Evolutionary conservation across 1,139 yeast genomes (phyloP).

Genomic region (Yamadazyma kanchanaburiensis): DNA sequence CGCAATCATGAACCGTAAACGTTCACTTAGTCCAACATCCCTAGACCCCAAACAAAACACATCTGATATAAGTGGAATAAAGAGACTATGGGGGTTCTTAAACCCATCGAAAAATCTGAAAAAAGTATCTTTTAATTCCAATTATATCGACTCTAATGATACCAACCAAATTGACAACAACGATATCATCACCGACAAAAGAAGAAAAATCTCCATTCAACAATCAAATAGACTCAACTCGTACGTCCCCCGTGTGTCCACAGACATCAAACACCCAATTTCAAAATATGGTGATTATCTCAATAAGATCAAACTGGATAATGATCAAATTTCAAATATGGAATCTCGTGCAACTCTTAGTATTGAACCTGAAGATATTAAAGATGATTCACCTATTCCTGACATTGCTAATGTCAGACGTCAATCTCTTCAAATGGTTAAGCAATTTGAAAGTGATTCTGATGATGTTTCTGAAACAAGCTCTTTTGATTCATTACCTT

Average conservation of each 20-base stretch:
- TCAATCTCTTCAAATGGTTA: slow-evolving; percentile 17
- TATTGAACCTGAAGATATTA: slow-evolving; percentile 5
- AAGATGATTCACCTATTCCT: slow-evolving; percentile 18
- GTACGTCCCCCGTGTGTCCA: slow-evolving; percentile 22
- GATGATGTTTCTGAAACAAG: not conserved
- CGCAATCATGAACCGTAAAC: slow-evolving; percentile 7
- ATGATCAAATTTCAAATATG: slow-evolving; percentile 23
- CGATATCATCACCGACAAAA: slow-evolving; percentile 27
- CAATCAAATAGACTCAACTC: slow-evolving; percentile 16
- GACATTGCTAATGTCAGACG: slow-evolving; percentile 14
- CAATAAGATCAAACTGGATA: slow-evolving; percentile 20
- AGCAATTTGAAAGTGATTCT: slow-evolving; percentile 9
- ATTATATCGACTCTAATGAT: not conserved
- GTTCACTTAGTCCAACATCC: slow-evolving; percentile 17
- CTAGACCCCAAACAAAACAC: too few relatives aligned
- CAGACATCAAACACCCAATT: slow-evolving; percentile 1
- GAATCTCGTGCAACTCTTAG: slow-evolving; percentile 26
- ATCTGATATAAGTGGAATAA: too few relatives aligned
- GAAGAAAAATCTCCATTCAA: slow-evolving; percentile 27
- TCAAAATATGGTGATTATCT: slow-evolving; percentile 27
- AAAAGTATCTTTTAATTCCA: slow-evolving; percentile 4
- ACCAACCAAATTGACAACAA: not conserved
- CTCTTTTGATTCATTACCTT: not conserved
- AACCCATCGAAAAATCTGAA: too few relatives aligned
- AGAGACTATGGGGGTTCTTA: too few relatives aligned